These are phyloP conservation scores for Vinca major DNA, from an alignment of 305 asterid genomes.

Conservation along the genomic window DNA sequence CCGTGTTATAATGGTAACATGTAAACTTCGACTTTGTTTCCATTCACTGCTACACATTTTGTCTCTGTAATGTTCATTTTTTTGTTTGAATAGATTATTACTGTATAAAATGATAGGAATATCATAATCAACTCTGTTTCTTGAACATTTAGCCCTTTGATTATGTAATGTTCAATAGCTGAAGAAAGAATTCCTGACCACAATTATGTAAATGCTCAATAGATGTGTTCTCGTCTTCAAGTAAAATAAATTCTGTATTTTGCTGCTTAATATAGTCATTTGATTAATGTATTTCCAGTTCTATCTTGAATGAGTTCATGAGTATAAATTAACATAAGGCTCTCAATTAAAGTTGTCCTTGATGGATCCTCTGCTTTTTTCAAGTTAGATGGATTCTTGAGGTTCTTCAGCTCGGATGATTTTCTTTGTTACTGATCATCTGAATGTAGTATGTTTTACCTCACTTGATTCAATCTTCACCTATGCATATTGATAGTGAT, in stretches of 20 bases:
- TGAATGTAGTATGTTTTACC: no score
- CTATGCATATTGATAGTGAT: background rate
- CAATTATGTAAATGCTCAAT: background rate
- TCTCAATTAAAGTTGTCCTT: no score
- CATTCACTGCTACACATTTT: slow-evolving; percentile 27
- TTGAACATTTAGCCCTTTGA: slow-evolving; percentile 1
- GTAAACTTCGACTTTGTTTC: slow-evolving; percentile 13
- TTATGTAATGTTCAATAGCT: background rate
- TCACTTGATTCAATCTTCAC: no score
- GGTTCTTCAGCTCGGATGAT: no score
- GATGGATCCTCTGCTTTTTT: no score
- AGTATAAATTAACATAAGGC: no score
- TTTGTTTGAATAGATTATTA: slow-evolving; percentile 28
- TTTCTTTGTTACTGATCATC: no score
- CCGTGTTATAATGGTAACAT: slow-evolving; percentile 45
- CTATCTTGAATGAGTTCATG: background rate
- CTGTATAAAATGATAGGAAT: slow-evolving; percentile 23
- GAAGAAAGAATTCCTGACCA: background rate
- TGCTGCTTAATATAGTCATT: background rate
- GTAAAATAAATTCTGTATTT: no score
- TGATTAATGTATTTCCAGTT: background rate
- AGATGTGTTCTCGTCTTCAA: no score
- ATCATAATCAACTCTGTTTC: slow-evolving; percentile 11
- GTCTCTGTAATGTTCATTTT: slow-evolving; percentile 25
- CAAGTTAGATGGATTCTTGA: no score